Percentiles rank a stretch among this genome's conserved stretches.
These are phyloP conservation scores for Erucastrum elatum DNA, from an alignment of 345 rosid species.

Conservation along the genomic window DNA sequence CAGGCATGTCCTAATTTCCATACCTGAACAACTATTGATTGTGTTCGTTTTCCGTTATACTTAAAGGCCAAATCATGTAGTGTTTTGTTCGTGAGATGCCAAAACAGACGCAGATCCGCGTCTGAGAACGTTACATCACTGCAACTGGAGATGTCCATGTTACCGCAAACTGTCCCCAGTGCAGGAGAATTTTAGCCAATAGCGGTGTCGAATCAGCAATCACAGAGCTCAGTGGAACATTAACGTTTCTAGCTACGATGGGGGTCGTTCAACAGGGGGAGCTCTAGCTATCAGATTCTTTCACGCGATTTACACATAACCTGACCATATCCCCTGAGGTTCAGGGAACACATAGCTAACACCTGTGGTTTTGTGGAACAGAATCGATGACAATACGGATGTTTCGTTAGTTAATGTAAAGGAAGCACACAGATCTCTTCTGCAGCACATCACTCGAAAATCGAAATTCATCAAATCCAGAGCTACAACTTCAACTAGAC, in stretches of 20 bases:
- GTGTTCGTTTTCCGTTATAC: background rate
- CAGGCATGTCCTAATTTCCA: slow-evolving; percentile 48
- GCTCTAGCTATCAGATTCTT: slow-evolving; percentile 78
- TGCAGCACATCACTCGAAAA: slow-evolving; percentile 57
- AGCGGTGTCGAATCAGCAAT: slow-evolving; percentile 74
- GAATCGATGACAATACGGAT: slow-evolving; percentile 93
- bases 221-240: slow-evolving; percentile 85
- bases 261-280: slow-evolving; percentile 96
- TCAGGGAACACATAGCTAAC: background rate
- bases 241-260: slow-evolving; percentile 73
- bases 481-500: background rate
- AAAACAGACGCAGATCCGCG: slow-evolving; percentile 71
- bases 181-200: slow-evolving; percentile 67
- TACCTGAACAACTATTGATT: background rate
- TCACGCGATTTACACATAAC: background rate
- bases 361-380: slow-evolving; percentile 39
- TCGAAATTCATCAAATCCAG: slow-evolving; percentile 41
- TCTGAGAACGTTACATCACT: slow-evolving; percentile 62
- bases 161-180: slow-evolving; percentile 79
- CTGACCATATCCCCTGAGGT: slow-evolving; percentile 20
- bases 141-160: slow-evolving; percentile 86
- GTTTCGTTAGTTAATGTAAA: slow-evolving; percentile 82
- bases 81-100: slow-evolving; percentile 20
- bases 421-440: slow-evolving; percentile 70
- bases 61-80: background rate